Conservation (phyloP, 2,329 filamentous ascomycete genomes). For the Cladophialophora chaetospira region DNA sequence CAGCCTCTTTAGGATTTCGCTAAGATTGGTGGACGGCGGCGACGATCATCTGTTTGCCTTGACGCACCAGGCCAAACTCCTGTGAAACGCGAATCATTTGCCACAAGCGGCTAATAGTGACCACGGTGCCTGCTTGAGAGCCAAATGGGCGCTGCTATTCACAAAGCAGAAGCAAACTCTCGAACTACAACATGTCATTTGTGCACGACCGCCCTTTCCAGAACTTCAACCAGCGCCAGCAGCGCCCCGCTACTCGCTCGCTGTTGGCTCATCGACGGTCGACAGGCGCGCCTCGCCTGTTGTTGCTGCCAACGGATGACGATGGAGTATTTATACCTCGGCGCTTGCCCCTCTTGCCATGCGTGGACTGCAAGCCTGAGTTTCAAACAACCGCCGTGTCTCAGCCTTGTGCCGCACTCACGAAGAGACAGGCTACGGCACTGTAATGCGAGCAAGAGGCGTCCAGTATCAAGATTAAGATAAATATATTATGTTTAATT, state of each 20-base stretch:
- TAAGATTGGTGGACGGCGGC: conserved; percentile 4
- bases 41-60: conserved; percentile 15
- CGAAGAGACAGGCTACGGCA: neutral
- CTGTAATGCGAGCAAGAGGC: neutral
- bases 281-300: neutral
- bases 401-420: neutral
- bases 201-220: no score
- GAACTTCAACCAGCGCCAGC: conserved; percentile 7
- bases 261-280: neutral
- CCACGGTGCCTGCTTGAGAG: conserved; percentile 3
- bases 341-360: conserved; percentile 10
- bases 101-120: conserved; percentile 22
- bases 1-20: conserved; percentile 10
- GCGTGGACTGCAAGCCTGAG: neutral
- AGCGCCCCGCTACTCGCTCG: conserved; percentile 9
- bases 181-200: neutral
- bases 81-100: conserved; percentile 24
- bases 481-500: conserved; percentile 14
- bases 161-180: neutral
- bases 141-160: neutral
- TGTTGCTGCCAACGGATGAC: neutral
- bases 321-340: conserved; percentile 5
- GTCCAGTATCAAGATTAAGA: neutral
- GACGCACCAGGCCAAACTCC: conserved; percentile 18
- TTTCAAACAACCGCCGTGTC: conserved; percentile 3